A percentile compares a stretch with the other conserved stretches of the same genome.
Evolutionary conservation across 176 grass and related monocot genomes (phyloP).

Genomic region (Olyra latifolia): DNA sequence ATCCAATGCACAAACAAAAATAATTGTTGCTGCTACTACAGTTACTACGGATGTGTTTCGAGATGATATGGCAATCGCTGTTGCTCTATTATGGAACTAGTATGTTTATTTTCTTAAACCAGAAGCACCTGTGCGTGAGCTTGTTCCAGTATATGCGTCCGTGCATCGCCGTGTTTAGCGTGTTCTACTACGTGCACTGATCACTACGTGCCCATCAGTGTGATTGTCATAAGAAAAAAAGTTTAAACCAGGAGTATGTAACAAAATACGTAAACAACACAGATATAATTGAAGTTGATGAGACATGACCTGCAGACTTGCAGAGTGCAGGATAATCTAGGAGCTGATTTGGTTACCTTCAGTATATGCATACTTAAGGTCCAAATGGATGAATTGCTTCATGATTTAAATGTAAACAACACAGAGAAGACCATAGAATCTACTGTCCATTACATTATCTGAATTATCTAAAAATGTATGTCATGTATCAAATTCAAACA

Average conservation of each 20-base stretch:
- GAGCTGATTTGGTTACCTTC: not conserved
- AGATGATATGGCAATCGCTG: no score
- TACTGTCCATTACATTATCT: not conserved
- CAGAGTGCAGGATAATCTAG: not conserved
- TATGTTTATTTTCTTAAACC: no score
- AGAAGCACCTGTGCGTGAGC: no score
- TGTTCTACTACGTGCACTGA: no score
- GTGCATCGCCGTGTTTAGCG: no score
- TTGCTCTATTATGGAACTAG: no score
- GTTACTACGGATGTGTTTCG: no score
- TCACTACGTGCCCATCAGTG: no score
- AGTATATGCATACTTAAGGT: not conserved
- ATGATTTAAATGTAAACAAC: constrained; percentile 6
- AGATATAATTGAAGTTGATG: not conserved
- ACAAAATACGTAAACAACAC: no score
- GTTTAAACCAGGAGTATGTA: no score
- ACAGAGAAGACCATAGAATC: not conserved
- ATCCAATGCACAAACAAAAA: not conserved
- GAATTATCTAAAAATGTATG: constrained; percentile 15
- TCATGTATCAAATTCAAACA: constrained; percentile 14
- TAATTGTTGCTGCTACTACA: not conserved
- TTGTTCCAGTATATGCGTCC: no score
- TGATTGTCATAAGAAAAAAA: no score
- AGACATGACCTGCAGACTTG: not conserved
- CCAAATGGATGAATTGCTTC: not conserved